These are phyloP conservation scores for Tricholoma hemisulphureum DNA, from an alignment of 768 basidiomycete genomes.

Conservation along the genomic window DNA sequence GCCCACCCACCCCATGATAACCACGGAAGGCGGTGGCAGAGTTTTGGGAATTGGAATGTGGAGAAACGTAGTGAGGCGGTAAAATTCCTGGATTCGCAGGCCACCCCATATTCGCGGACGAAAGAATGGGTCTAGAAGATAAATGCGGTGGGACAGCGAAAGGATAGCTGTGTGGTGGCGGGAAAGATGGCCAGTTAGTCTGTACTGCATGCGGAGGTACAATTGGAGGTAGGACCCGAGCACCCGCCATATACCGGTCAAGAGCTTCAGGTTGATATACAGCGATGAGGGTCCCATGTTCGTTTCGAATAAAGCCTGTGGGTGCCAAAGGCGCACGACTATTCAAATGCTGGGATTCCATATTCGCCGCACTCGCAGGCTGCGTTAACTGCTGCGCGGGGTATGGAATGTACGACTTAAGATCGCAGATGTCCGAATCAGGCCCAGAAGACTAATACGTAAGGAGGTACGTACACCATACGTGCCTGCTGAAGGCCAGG, in stretches of 20 bases:
- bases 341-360: constrained; percentile 23
- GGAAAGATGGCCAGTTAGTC: constrained; percentile 33
- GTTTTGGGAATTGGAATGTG: constrained; percentile 10
- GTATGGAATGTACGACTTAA: constrained; percentile 51
- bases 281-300: constrained; percentile 69
- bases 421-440: not conserved
- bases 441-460: constrained; percentile 1
- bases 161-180: constrained; percentile 24
- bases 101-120: constrained; percentile 23
- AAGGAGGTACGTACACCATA: constrained; percentile 44
- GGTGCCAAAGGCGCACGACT: constrained; percentile 59
- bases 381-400: constrained; percentile 37
- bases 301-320: constrained; percentile 69
- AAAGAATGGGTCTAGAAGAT: constrained; percentile 19
- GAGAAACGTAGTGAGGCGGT: constrained; percentile 15
- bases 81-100: constrained; percentile 20
- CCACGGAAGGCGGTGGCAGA: constrained; percentile 16
- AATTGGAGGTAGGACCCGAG: constrained; percentile 24
- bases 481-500: constrained; percentile 41
- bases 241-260: constrained; percentile 62
- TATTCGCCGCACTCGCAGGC: constrained; percentile 29
- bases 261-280: constrained; percentile 71
- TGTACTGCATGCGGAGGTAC: constrained; percentile 25
- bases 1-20: constrained; percentile 17
- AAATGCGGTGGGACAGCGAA: constrained; percentile 28